Evolutionary conservation across 176 grass and related monocot species (phyloP).

Genomic region (Ensete glaucum): DNA sequence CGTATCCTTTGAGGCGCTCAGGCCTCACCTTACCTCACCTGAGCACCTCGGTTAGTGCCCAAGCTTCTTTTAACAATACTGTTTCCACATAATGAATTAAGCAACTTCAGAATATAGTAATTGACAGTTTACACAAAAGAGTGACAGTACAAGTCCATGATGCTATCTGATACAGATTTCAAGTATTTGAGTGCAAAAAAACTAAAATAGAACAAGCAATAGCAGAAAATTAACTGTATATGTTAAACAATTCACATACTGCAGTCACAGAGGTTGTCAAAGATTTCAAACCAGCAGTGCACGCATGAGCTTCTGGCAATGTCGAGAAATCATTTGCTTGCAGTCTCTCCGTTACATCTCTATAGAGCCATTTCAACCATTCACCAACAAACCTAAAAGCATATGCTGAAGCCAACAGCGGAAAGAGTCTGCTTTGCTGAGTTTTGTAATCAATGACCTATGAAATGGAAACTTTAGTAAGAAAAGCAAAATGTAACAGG

Average conservation of each 20-base stretch:
- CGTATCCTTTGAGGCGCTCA: no score
- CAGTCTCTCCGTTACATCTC: conserved; percentile 72
- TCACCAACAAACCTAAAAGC: conserved; percentile 94
- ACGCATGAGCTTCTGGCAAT: conserved; percentile 84
- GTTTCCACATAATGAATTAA: no score
- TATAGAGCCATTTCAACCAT: conserved; percentile 95
- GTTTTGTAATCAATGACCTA: conserved; percentile 99
- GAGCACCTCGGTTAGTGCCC: no score
- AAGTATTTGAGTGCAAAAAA: background rate
- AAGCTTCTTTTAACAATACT: no score
- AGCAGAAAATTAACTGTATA: background rate
- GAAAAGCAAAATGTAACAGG: background rate
- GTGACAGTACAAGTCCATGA: background rate
- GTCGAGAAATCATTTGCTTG: conserved; percentile 92
- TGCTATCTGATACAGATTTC: background rate
- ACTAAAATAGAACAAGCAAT: background rate
- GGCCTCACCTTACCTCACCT: no score
- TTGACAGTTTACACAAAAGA: background rate
- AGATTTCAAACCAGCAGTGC: conserved; percentile 91
- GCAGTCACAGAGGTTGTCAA: conserved; percentile 85
- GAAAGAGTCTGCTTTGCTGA: conserved; percentile 96
- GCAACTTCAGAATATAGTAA: background rate
- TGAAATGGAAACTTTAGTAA: conserved; percentile 19
- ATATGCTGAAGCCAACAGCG: conserved; percentile 88
- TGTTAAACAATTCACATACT: conserved; percentile 33